phyloP scores from a whole-genome alignment of 805 yeast genomes.

The Osmozyma mogii region DNA sequence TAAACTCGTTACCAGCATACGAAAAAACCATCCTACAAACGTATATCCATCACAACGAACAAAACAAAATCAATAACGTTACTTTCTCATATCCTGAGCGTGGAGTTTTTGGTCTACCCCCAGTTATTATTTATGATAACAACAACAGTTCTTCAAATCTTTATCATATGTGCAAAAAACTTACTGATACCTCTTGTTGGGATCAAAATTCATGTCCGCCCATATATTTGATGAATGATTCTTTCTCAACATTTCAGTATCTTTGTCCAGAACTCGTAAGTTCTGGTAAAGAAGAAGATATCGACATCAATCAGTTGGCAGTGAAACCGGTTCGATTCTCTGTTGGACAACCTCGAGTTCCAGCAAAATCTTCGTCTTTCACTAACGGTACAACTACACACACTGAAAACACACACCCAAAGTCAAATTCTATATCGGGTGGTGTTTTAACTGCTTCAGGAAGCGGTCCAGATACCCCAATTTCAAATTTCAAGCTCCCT shows the following conservation, averaged over 20 bases:
- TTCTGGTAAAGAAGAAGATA: constrained; percentile 11
- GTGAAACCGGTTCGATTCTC: background rate
- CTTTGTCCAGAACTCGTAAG: constrained; percentile 13
- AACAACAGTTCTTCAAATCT: constrained; percentile 30
- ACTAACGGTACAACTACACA: background rate
- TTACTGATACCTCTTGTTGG: constrained; percentile 25
- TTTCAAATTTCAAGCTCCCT: constrained; percentile 52
- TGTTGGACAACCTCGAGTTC: background rate
- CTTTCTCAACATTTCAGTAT: constrained; percentile 30
- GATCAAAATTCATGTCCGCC: constrained; percentile 20
- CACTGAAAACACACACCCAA: background rate
- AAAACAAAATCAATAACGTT: constrained; percentile 4
- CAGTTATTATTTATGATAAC: constrained; percentile 45
- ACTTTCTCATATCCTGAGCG: background rate
- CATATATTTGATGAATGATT: constrained; percentile 34
- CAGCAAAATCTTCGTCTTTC: background rate
- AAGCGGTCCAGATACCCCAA: constrained; percentile 23
- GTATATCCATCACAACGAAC: constrained; percentile 18
- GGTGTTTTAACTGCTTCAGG: background rate
- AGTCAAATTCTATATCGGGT: background rate
- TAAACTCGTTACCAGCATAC: constrained; percentile 48
- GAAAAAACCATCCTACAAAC: constrained; percentile 39
- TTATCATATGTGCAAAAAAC: constrained; percentile 41
- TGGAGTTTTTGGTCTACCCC: constrained; percentile 27
- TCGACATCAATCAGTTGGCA: constrained; percentile 4